Evolutionary conservation across 202 grass and related monocot genomes (phyloP).

Genomic region (Dendrocalamus latiflorus): DNA sequence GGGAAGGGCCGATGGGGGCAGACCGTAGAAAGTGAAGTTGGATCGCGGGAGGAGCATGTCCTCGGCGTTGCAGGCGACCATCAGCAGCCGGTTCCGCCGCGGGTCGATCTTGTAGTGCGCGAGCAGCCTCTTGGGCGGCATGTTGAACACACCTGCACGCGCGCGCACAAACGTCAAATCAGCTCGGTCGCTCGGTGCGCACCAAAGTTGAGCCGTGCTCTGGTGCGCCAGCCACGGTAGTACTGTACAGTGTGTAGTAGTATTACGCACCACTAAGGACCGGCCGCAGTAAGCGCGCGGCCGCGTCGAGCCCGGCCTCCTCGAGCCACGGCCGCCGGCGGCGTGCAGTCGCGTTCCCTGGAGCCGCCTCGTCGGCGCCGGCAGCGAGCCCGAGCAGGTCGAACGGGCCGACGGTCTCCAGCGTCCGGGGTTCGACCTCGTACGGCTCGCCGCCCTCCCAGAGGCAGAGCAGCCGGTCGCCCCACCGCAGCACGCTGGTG

Average conservation of each 20-base stretch:
- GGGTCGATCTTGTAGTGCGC: conserved; percentile 95
- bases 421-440: conserved; percentile 57
- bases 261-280: conserved; percentile 48
- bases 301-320: conserved; percentile 49
- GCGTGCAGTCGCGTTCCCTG: background rate
- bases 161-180: conserved; percentile 29
- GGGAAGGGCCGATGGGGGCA: background rate
- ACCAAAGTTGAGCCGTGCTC: background rate
- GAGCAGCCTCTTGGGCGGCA: conserved; percentile 81
- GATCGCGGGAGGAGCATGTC: conserved; percentile 90
- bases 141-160: conserved; percentile 64
- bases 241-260: background rate
- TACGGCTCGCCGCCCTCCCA: conserved; percentile 91
- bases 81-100: conserved; percentile 45
- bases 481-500: conserved; percentile 80
- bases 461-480: conserved; percentile 65
- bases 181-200: background rate
- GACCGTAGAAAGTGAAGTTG: conserved; percentile 91
- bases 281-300: conserved; percentile 53
- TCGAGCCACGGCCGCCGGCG: conserved; percentile 10
- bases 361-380: background rate
- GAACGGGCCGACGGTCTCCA: conserved; percentile 62
- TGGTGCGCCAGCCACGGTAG: background rate
- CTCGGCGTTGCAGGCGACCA: conserved; percentile 92
- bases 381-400: conserved; percentile 33